Base-by-base conservation (phyloP, 495 filamentous ascomycete species). In the Podospora conica region DNA sequence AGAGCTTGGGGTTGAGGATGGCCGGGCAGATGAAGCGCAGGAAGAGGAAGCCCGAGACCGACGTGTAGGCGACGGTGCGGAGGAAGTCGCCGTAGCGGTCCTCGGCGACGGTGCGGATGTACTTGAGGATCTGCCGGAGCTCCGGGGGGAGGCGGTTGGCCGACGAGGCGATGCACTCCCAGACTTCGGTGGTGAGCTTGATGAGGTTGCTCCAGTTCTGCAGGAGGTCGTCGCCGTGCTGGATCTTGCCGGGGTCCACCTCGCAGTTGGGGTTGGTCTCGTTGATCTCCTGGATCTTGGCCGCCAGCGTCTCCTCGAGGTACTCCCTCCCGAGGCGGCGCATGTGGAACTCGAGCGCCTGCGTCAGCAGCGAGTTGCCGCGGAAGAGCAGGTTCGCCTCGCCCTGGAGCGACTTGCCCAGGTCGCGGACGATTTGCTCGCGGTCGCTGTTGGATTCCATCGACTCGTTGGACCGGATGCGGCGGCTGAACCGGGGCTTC, bases 81-180 rank as follows among this genome's bases (percentile, higher is more conserved):
- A 96, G 80, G 71, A 95, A 95, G 72, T 96, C 93, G n/a, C 95
- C 95, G 78, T 97, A 99, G 25, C 93, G 88, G 76, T 98, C 95
- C 74, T 97, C 95, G 12, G 95, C 93, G 67, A 96, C 96, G 20
- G 91, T 91, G 62, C 92, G 86, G 55, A 99, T 91, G 70, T 97
- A 95, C 70, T 95, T 88, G 70, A 99, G 88, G 24, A 99, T 91
- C 40, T 89, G 85, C 61, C 95, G 81, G 29, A 99, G 79, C 75
- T 98, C 96, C 9, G 91, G 74, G 12, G 95, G 94, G 73, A 96
- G 90, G 57, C 88, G 85, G 29, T 79, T 79, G 7, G 87, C 85
- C 7, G 92, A 93, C 22, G 78, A 81, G 10, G 86, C 81, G 60
- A 99, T 97, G 18, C 87, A 83, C 59, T 89, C 86, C 95, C 95